Evolutionary conservation across 2,329 filamentous ascomycete genomes (phyloP).

Genomic region (Colletotrichum phormii): DNA sequence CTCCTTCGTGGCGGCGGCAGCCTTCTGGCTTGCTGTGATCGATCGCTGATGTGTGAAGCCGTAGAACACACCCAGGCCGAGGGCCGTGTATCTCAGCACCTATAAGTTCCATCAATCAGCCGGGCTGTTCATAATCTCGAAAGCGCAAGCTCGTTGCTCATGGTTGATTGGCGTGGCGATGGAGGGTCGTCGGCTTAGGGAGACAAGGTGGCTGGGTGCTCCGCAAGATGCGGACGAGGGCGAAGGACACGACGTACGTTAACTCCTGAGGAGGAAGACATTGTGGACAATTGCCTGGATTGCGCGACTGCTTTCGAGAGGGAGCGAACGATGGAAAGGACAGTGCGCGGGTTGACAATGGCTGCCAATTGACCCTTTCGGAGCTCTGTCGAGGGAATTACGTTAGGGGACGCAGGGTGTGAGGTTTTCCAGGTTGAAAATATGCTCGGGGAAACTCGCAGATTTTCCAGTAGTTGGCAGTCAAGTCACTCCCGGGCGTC

Average conservation of each 20-base stretch:
- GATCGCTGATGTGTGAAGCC: conserved; percentile 92
- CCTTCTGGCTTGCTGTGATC: conserved; percentile 78
- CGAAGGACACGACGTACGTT: conserved; percentile 64
- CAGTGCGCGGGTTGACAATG: conserved; percentile 51
- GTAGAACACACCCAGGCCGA: conserved; percentile 92
- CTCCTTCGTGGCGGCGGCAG: conserved; percentile 79
- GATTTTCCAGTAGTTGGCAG: conserved; percentile 49
- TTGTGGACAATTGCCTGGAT: conserved; percentile 59
- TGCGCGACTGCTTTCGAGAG: conserved; percentile 53
- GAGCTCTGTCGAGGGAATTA: conserved; percentile 53
- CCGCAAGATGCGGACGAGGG: conserved; percentile 12
- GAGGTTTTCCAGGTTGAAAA: conserved; percentile 51
- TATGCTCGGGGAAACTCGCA: conserved; percentile 61
- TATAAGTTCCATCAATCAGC: conserved; percentile 56
- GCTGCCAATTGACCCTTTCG: conserved; percentile 59
- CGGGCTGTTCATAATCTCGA: neutral
- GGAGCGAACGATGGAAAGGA: conserved; percentile 49
- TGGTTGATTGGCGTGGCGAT: conserved; percentile 18
- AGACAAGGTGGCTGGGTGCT: conserved; percentile 22
- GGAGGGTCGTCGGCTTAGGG: conserved; percentile 26
- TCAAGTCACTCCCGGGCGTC: conserved; percentile 30
- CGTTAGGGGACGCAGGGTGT: conserved; percentile 48
- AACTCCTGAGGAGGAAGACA: conserved; percentile 77
- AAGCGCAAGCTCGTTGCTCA: neutral
- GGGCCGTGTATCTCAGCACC: conserved; percentile 97